These are phyloP conservation scores for Colletotrichum horii DNA, from an alignment of 2,329 filamentous ascomycete species.

Conservation along the genomic window DNA sequence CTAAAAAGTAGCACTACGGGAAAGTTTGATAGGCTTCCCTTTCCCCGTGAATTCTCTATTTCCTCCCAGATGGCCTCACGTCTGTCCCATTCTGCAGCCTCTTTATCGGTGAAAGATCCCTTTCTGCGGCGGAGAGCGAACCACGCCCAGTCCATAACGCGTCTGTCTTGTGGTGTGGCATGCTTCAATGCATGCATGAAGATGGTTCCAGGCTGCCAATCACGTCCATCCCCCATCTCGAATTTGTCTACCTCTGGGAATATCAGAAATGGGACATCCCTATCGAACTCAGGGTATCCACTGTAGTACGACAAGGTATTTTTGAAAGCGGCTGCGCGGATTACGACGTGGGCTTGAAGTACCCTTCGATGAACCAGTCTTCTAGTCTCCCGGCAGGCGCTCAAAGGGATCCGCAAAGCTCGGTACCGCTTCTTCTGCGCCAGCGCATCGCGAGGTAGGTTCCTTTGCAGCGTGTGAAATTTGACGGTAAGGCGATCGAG, in stretches of 20 bases:
- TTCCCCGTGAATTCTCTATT: too few species aligned
- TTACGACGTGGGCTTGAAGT: not conserved
- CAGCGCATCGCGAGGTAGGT: too few species aligned
- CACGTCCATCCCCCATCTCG: too few species aligned
- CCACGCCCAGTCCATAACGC: not conserved
- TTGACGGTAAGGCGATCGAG: too few species aligned
- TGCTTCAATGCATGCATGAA: not conserved
- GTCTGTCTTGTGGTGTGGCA: not conserved
- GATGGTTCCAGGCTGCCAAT: not conserved
- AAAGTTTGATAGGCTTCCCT: too few species aligned
- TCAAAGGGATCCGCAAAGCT: not conserved
- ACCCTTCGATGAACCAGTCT: not conserved
- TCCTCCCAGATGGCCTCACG: not conserved
- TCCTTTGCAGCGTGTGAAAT: too few species aligned
- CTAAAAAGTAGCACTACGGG: too few species aligned
- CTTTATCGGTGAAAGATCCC: not conserved
- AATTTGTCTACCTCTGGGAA: not conserved
- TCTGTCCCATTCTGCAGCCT: not conserved
- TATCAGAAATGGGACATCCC: not conserved
- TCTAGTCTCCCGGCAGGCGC: not conserved
- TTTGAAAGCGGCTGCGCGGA: too few species aligned
- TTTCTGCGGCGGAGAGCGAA: not conserved
- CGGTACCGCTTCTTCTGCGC: not conserved
- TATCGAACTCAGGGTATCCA: not conserved
- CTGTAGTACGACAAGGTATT: too few species aligned